Percentiles rank a stretch among this genome's conserved stretches.
Conservation (phyloP, 169 alveolate genomes). For the Eimeria zaria region DNA sequence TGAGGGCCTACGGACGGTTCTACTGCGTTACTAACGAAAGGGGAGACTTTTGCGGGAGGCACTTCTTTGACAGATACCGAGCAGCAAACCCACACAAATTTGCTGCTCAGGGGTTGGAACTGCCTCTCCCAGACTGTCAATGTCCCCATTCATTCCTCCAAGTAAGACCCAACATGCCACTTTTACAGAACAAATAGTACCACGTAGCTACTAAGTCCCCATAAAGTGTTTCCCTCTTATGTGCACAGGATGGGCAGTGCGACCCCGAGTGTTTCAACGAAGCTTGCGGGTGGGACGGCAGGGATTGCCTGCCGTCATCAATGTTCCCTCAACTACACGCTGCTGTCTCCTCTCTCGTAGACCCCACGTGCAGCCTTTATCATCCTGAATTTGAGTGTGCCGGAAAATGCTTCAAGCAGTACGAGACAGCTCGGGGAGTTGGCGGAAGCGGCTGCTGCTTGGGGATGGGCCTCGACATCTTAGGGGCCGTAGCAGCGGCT, state of each 20-base stretch:
- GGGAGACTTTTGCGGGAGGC: slow-evolving; percentile 88
- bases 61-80: slow-evolving; percentile 83
- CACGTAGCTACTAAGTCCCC: neutral
- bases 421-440: slow-evolving; percentile 60
- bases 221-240: slow-evolving; percentile 49
- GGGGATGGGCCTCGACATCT: slow-evolving; percentile 72
- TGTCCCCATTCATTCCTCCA: slow-evolving; percentile 84
- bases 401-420: slow-evolving; percentile 68
- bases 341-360: slow-evolving; percentile 71
- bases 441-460: slow-evolving; percentile 83
- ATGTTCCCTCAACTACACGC: slow-evolving; percentile 88
- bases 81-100: slow-evolving; percentile 69
- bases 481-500: slow-evolving; percentile 74
- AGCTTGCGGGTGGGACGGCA: slow-evolving; percentile 89
- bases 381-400: slow-evolving; percentile 73
- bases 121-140: slow-evolving; percentile 67
- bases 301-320: slow-evolving; percentile 86
- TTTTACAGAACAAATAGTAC: neutral
- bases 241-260: slow-evolving; percentile 89
- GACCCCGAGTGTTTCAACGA: slow-evolving; percentile 88
- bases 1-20: slow-evolving; percentile 88
- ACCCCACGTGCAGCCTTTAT: slow-evolving; percentile 61
- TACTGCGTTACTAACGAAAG: slow-evolving; percentile 85
- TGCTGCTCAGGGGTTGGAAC: slow-evolving; percentile 78
- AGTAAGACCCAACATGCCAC: neutral